Conservation (phyloP, 805 yeast species). For the Candida qinlingensis region DNA sequence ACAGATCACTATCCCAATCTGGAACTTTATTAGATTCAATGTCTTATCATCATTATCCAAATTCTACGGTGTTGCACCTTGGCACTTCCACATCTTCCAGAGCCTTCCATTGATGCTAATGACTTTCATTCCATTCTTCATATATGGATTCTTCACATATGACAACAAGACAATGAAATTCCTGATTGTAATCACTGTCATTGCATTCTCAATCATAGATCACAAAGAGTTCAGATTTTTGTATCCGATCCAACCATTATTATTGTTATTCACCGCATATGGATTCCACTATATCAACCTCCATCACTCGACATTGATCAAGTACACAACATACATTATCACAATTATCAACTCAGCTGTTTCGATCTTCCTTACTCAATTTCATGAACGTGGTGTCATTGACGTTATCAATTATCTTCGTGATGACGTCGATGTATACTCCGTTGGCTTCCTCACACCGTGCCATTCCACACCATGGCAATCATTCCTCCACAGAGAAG, state of each 20-base stretch:
- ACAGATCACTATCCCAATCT: constrained; percentile 50
- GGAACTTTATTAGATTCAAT: constrained; percentile 73
- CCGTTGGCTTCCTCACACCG: constrained; percentile 84
- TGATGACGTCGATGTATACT: constrained; percentile 31
- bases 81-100: constrained; percentile 81
- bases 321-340: constrained; percentile 20
- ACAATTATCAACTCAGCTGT: constrained; percentile 35
- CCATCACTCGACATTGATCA: constrained; percentile 12
- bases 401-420: constrained; percentile 55
- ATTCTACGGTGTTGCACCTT: constrained; percentile 81
- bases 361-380: constrained; percentile 49
- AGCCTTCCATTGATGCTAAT: constrained; percentile 74
- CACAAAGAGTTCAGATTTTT: constrained; percentile 93
- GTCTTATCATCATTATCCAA: constrained; percentile 64
- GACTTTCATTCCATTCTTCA: constrained; percentile 57
- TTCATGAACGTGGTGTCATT: constrained; percentile 85
- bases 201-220: constrained; percentile 55
- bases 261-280: constrained; percentile 47
- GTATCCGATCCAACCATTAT: constrained; percentile 76
- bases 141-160: constrained; percentile 34
- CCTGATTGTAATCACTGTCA: constrained; percentile 39
- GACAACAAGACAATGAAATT: constrained; percentile 24
- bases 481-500: constrained; percentile 63
- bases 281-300: constrained; percentile 20
- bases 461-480: constrained; percentile 98